A percentile compares a stretch with the other conserved stretches of the same genome.
Conservation (phyloP, 331 rosid species). For the Cydonia oblonga region DNA sequence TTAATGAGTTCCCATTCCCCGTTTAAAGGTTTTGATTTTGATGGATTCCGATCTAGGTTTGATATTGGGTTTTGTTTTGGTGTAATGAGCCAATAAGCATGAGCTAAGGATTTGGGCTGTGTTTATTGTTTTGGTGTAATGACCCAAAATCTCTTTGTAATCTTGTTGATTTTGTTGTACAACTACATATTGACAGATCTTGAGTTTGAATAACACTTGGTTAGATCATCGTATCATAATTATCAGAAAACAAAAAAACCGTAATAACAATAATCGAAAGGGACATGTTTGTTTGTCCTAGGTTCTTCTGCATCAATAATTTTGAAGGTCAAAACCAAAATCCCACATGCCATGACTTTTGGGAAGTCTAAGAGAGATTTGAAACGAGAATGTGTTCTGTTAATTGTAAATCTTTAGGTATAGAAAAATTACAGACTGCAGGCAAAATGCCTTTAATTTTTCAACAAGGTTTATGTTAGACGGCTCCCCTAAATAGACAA, state of each 20-base stretch:
- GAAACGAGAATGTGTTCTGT: not conserved
- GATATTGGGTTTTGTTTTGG: not conserved
- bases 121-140: too few relatives aligned
- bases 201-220: too few relatives aligned
- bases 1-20: not conserved
- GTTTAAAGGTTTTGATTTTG: not conserved
- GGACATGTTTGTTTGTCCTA: not conserved
- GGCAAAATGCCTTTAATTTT: not conserved
- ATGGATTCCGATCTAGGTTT: not conserved
- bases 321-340: not conserved
- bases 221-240: too few relatives aligned
- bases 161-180: not conserved
- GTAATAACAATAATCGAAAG: not conserved
- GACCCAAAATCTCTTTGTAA: too few relatives aligned
- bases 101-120: too few relatives aligned
- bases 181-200: not conserved
- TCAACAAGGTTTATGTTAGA: not conserved
- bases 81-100: too few relatives aligned
- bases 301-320: not conserved
- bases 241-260: not conserved
- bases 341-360: not conserved
- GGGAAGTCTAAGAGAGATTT: not conserved
- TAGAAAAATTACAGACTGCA: not conserved
- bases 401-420: not conserved
- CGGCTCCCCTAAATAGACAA: constrained; percentile 14